Evolutionary conservation across 2,329 filamentous ascomycete genomes (phyloP).

Genomic region (Lasiodiplodia hormozganensis): DNA sequence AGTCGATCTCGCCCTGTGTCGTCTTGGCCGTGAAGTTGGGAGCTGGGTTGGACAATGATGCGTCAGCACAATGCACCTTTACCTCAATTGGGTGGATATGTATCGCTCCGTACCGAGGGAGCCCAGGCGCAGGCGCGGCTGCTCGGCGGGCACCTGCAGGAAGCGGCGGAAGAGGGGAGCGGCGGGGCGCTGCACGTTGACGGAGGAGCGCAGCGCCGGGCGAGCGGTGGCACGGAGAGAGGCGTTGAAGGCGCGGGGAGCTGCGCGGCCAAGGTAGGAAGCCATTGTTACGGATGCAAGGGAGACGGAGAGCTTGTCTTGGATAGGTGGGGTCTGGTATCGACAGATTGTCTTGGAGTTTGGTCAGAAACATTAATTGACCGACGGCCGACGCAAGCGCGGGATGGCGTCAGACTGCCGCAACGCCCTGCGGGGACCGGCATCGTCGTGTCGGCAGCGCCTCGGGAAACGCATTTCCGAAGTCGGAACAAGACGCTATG

Average conservation of each 20-base stretch:
- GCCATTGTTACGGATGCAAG: constrained; percentile 38
- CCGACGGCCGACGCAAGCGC: constrained; percentile 4
- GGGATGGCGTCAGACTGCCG: constrained; percentile 25
- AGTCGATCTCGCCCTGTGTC: constrained; percentile 70
- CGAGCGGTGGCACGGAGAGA: constrained; percentile 35
- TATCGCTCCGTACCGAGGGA: constrained; percentile 40
- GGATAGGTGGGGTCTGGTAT: not conserved
- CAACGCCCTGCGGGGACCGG: not conserved
- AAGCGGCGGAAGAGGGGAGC: constrained; percentile 46
- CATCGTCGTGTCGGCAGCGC: not conserved
- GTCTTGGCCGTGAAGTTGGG: constrained; percentile 75
- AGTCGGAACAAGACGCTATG: constrained; percentile 2
- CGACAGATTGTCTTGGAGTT: constrained; percentile 8
- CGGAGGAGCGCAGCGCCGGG: constrained; percentile 33
- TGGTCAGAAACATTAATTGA: constrained; percentile 13
- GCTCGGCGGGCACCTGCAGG: constrained; percentile 46
- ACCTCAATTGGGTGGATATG: not conserved
- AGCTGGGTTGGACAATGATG: constrained; percentile 44
- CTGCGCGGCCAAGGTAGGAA: constrained; percentile 43
- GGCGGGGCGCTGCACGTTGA: constrained; percentile 36
- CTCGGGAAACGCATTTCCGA: constrained; percentile 18
- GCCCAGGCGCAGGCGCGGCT: constrained; percentile 53
- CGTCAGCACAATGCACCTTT: constrained; percentile 8
- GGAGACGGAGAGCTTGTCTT: not conserved
- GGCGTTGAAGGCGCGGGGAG: constrained; percentile 43